Evolutionary conservation across 2,329 filamentous ascomycete genomes (phyloP), one percentile per base, ranked within the genome.

Genomic region (Thielaviopsis populi): DNA sequence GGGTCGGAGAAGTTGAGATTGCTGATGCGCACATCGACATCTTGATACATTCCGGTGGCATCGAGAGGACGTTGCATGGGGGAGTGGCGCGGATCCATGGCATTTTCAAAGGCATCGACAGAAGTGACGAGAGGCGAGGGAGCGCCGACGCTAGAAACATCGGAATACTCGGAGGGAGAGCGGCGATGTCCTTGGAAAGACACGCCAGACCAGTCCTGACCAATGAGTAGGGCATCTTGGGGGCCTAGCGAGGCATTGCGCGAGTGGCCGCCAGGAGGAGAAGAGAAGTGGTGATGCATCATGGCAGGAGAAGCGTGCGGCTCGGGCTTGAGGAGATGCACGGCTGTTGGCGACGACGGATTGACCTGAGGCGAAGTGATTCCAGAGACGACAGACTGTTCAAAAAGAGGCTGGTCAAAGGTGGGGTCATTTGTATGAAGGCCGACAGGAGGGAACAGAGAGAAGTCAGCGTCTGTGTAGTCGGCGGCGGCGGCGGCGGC

Each of bases 111-210:
- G 67, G 78, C 83, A 70, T 96, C 91, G 66, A 87, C 81, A 68
- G 87, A 87, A 33, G 81, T 82, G 65, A 96, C 75, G 70, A 89
- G 90, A 2, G 92, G 92, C 19, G 92, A 96, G 2, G 50, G 50
- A n/a, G 50, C 50, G 27, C 86, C 88, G 17, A 86, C 88, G 19
- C 90, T 95, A 4, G 86, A 96, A 5, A 96, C 86, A 69, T 96
- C 92, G 2, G 91, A 96, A 70, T 87, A 90, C 69, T 96, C 92
- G n/a, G 91, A 96, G 0, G 89, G 88, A 43, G 83, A 85, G 70
- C 91, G 84, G 69, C 91, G 83, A 72, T 96, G 92, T n/a, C 83
- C 79, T 68, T 89, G 86, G 71, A 95, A 96, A 66, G 83, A 80
- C 15, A 77, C 74, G 64, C 78, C 77, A 50, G 69, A 77, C 81